A percentile compares a stretch with the other conserved stretches of the same genome.
Evolutionary conservation across 1,284 basidiomycete genomes (phyloP).

Genomic region (Ganoderma leucocontextum): DNA sequence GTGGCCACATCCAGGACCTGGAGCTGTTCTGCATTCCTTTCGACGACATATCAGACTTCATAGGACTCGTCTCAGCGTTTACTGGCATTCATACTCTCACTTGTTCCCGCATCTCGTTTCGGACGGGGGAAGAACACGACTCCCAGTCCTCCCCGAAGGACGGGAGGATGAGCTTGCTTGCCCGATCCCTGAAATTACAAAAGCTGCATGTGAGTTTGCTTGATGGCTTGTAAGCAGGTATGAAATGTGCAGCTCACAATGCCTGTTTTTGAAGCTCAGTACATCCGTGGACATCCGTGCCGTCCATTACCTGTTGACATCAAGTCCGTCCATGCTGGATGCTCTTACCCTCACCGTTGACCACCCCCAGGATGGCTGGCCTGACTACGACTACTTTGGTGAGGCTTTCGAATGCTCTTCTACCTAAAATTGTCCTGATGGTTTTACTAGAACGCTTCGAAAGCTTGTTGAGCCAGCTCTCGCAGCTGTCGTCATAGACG

Average conservation of each 20-base stretch:
- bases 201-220: background rate
- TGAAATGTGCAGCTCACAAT: background rate
- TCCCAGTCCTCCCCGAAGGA: background rate
- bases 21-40: background rate
- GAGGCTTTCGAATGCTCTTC: background rate
- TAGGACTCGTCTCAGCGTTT: background rate
- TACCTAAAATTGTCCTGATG: background rate
- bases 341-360: background rate
- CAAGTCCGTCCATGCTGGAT: background rate
- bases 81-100: background rate
- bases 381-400: background rate
- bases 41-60: background rate
- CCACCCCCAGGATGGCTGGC: too few species aligned
- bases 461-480: background rate
- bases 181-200: background rate
- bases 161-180: too few species aligned
- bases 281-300: background rate
- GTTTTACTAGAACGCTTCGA: background rate
- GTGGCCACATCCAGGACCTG: background rate
- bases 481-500: background rate
- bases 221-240: background rate
- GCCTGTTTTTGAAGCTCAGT: background rate
- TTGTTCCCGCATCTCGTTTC: background rate
- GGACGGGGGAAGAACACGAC: background rate
- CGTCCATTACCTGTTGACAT: background rate